phyloP scores from a whole-genome alignment of 169 alveolate genomes.

The Cryptosporidium parvum region DNA sequence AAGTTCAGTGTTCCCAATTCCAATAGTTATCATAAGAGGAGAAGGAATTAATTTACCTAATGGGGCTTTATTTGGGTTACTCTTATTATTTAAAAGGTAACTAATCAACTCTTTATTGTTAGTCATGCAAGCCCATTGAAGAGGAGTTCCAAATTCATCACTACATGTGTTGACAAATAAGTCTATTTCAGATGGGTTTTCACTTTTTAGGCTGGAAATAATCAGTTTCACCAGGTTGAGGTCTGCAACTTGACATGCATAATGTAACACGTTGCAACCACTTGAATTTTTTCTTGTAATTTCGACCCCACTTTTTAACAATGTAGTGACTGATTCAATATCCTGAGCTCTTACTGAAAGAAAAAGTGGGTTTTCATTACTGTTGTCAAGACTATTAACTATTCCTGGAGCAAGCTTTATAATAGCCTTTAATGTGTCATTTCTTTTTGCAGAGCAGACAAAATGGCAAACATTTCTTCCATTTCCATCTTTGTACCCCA shows the following conservation, averaged over 20 bases:
- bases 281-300: slow-evolving; percentile 17
- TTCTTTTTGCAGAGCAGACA: slow-evolving; percentile 73
- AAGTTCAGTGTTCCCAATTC: slow-evolving; percentile 49
- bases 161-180: slow-evolving; percentile 57
- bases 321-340: slow-evolving; percentile 44
- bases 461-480: slow-evolving; percentile 71
- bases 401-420: slow-evolving; percentile 60
- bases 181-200: slow-evolving; percentile 3
- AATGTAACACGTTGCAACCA: slow-evolving; percentile 56
- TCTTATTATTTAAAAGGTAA: slow-evolving; percentile 25
- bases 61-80: slow-evolving; percentile 57
- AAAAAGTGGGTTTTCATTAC: slow-evolving; percentile 61
- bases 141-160: slow-evolving; percentile 66
- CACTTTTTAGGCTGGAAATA: not conserved
- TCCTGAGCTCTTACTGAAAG: slow-evolving; percentile 67
- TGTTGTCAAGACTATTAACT: slow-evolving; percentile 56
- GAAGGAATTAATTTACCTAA: slow-evolving; percentile 23
- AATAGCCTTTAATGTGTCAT: slow-evolving; percentile 62
- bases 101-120: slow-evolving; percentile 32
- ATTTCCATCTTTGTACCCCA: slow-evolving; percentile 70
- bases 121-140: slow-evolving; percentile 72
- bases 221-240: slow-evolving; percentile 10
- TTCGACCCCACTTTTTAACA: slow-evolving; percentile 38
- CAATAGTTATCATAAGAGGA: slow-evolving; percentile 32
- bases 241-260: slow-evolving; percentile 60